Base-by-base conservation (phyloP, 805 yeast genomes). In the Metschnikowia dekortorum region DNA sequence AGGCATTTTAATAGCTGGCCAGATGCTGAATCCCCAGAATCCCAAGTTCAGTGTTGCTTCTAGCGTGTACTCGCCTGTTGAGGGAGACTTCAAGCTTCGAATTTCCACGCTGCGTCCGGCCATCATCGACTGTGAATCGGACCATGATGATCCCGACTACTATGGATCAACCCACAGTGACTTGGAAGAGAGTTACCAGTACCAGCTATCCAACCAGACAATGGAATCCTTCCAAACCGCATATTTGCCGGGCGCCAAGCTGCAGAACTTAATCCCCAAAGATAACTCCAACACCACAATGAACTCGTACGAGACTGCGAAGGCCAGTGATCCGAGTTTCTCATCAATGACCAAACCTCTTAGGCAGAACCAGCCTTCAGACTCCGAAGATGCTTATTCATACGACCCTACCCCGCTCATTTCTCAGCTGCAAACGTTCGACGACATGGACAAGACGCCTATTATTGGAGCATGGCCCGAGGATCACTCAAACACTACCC, bases 321-420 rank as follows among this genome's bases (percentile, higher is more conserved):
- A 53, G 35, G 58, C 51, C 28, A 42, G 47, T 49, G 52, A 46
- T 16, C 69, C 67, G 8, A 69, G 74, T 49, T 66, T 70, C 53
- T 57, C 67, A 2, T 65, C 73, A 31, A 69, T 70, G 39, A 68
- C 69, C 53, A 57, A 64, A 18, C 66, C 72, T 26, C 52, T 70
- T 6, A 52, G 70, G 33, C 59, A 61, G 39, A 61, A 64, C 31
- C 55, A 54, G 26, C 47, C 61, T 40, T 18, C 43, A 5, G 67
- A 63, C 46, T 53, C 63, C 37, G 73, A 67, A 39, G 61, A 56
- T 11, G 16, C 40, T 14, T 14, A 16, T 39, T 69, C 66, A 41
- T 54, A 61, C 39, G 75, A 71, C 45, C 61, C 58, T 8, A 71
- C 76, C 4, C 75, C 75, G 4, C 64, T 62, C 40, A 43, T 68